phyloP scores from a whole-genome alignment of 1,284 basidiomycete species.

The Anthracocystis panici-leucophaei region DNA sequence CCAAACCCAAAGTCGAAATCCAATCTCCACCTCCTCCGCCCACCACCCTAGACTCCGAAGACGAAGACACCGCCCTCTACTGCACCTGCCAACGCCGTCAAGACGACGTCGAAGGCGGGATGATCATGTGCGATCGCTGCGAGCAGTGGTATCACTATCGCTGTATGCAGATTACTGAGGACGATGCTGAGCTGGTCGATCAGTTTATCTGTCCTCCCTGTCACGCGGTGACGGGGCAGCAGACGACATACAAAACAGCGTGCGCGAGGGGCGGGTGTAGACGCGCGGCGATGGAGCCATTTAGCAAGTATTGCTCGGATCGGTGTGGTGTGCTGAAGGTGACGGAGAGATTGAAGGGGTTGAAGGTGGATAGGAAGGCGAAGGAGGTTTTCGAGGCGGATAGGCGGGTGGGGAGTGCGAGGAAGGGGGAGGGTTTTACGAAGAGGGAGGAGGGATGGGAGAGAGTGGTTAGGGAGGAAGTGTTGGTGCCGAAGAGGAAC shows the following conservation, averaged over 20 bases:
- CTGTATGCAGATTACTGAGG: slow-evolving; percentile 55
- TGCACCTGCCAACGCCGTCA: slow-evolving; percentile 52
- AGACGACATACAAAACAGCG: slow-evolving; percentile 56
- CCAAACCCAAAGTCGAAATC: slow-evolving; percentile 13
- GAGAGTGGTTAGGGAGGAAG: not conserved
- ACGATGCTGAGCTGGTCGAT: slow-evolving; percentile 56
- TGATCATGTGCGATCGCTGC: slow-evolving; percentile 65
- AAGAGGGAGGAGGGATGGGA: slow-evolving; percentile 11
- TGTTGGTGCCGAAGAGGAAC: not conserved
- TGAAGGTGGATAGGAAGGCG: slow-evolving; percentile 17
- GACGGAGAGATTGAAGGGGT: slow-evolving; percentile 19
- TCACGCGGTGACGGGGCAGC: slow-evolving; percentile 32
- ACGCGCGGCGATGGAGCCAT: slow-evolving; percentile 45
- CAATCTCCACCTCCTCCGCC: not conserved
- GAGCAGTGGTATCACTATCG: slow-evolving; percentile 64
- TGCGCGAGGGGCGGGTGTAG: slow-evolving; percentile 46
- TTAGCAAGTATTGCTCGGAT: slow-evolving; percentile 63
- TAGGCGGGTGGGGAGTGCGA: slow-evolving; percentile 18
- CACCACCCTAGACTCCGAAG: slow-evolving; percentile 11
- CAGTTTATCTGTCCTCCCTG: slow-evolving; percentile 60
- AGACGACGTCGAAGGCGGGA: slow-evolving; percentile 59
- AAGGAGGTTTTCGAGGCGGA: slow-evolving; percentile 11
- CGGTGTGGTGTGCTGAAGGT: slow-evolving; percentile 52
- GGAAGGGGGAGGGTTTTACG: slow-evolving; percentile 24
- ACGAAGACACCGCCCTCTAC: slow-evolving; percentile 49